Evolutionary conservation across 208 protist genomes (phyloP), one percentile per base, ranked within the genome.

Genomic region (Wallacemonas rigidus): DNA sequence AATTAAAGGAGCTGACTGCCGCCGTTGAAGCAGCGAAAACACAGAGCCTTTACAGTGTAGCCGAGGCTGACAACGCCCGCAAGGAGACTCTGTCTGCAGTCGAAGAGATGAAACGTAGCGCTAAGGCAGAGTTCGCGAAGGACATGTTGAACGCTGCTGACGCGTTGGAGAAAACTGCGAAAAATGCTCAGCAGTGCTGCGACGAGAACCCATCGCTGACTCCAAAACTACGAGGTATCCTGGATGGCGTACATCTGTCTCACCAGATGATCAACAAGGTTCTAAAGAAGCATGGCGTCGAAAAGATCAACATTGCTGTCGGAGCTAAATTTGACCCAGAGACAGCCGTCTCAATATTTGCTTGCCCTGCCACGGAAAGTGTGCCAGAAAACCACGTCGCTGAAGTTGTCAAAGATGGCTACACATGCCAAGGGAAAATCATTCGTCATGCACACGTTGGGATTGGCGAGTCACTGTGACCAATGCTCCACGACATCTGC

Each of bases 81-180:
- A 89, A 84, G 48, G 70, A 79, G 26, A 71, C 62, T 8, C 41
- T 47, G 0, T 65, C 77, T 14, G 69, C 80, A 12, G 71, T 81
- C 5, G 68, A 81, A 17, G 76, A 61, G 4, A 86, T 82, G 0
- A 77, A 86, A 53, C 14, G 44, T 8, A 64, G 76, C 44, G 86
- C 69, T 3, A 43, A 83, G 5, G 57, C 60, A 55, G 58, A 70
- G 3, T 93, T 95, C 67, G 88, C 87, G 17, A 78, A 76, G 35
- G 79, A 87, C 44, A 76, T 93, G 56, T 48, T 95, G 6, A 83
- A 93, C 39, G 72, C 87, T 7, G 82, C 65, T 3, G 90, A 95
- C 62, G 83, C 74, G 54, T 69, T 95, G 0, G 76, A 89, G 9
- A 70, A 75, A 14, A 83, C 85, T 5, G 36, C 62, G 9, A 62